Conservation (phyloP, 2,329 filamentous ascomycete genomes). For the Reticulascus tulasneorum region DNA sequence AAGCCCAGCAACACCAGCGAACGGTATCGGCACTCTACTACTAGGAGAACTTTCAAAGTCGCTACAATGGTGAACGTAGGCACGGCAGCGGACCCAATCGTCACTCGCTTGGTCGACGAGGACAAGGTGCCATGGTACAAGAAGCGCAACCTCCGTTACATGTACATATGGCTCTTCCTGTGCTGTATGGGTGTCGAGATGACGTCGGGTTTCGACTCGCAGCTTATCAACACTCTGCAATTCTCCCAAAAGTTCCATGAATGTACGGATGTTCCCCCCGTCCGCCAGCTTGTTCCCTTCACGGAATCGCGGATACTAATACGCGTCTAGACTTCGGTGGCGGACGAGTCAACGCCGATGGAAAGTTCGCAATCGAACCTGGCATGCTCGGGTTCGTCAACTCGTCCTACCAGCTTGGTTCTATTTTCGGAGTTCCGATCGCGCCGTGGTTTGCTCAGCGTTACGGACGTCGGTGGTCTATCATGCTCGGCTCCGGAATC, state of each 20-base stretch:
- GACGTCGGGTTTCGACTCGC: constrained; percentile 53
- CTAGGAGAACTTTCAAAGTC: too few species aligned
- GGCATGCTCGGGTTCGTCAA: constrained; percentile 43
- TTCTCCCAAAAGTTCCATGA: constrained; percentile 22
- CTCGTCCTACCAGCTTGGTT: constrained; percentile 52
- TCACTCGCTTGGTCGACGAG: constrained; percentile 25
- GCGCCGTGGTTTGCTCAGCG: constrained; percentile 26
- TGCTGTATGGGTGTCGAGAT: constrained; percentile 55
- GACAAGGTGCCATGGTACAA: constrained; percentile 44
- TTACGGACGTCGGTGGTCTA: constrained; percentile 26
- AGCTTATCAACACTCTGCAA: constrained; percentile 36
- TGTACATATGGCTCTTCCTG: constrained; percentile 49
- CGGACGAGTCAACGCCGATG: constrained; percentile 15
- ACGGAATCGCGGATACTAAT: not conserved
- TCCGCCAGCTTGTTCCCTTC: not conserved
- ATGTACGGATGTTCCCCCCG: too few species aligned
- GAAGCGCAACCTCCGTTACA: constrained; percentile 47
- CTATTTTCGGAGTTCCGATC: constrained; percentile 30
- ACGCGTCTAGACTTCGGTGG: constrained; percentile 12
- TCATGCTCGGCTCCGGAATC: constrained; percentile 25
- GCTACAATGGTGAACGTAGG: constrained; percentile 10
- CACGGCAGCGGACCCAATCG: constrained; percentile 19
- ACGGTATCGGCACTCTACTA: too few species aligned
- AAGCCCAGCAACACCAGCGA: too few species aligned
- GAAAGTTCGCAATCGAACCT: constrained; percentile 21